Evolutionary conservation across 371 early-diverging fungal genomes (phyloP).

Genomic region (Mucor indicus): DNA sequence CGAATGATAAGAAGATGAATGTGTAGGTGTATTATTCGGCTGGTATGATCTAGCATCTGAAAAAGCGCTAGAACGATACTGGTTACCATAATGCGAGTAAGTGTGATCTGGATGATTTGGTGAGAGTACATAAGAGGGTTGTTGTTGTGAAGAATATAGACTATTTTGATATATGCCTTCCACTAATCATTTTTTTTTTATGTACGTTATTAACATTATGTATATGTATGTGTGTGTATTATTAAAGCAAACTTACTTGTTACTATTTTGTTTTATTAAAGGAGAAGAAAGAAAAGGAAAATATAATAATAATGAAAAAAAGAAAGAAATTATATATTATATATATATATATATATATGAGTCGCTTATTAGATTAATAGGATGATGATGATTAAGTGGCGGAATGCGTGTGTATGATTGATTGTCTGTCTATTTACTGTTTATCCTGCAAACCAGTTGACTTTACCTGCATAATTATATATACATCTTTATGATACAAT

Average conservation of each 20-base stretch:
- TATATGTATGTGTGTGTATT: not conserved
- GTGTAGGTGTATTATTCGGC: too few relatives aligned
- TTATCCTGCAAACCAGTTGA: conserved; percentile 32
- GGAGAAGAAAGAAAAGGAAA: not conserved
- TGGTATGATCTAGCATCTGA: conserved; percentile 25
- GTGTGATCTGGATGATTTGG: conserved; percentile 18
- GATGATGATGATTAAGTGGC: too few relatives aligned
- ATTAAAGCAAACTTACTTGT: too few relatives aligned
- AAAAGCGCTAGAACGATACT: conserved; percentile 36
- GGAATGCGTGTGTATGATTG: conserved; percentile 25
- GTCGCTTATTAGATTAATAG: too few relatives aligned
- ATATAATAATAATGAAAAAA: too few relatives aligned
- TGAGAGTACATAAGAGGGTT: conserved; percentile 29
- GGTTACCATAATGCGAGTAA: conserved; percentile 15
- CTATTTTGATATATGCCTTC: conserved; percentile 39
- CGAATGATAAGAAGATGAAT: too few relatives aligned
- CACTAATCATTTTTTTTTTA: too few relatives aligned
- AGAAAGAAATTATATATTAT: too few relatives aligned
- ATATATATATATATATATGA: too few relatives aligned
- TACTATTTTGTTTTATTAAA: too few relatives aligned
- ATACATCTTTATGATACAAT: too few relatives aligned
- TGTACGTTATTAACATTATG: too few relatives aligned
- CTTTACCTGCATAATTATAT: conserved; percentile 43
- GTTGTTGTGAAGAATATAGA: conserved; percentile 27
- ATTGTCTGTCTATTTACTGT: conserved; percentile 23